These are phyloP conservation scores for Colletotrichum noveboracense DNA, from an alignment of 2,329 filamentous ascomycete species.

Conservation along the genomic window DNA sequence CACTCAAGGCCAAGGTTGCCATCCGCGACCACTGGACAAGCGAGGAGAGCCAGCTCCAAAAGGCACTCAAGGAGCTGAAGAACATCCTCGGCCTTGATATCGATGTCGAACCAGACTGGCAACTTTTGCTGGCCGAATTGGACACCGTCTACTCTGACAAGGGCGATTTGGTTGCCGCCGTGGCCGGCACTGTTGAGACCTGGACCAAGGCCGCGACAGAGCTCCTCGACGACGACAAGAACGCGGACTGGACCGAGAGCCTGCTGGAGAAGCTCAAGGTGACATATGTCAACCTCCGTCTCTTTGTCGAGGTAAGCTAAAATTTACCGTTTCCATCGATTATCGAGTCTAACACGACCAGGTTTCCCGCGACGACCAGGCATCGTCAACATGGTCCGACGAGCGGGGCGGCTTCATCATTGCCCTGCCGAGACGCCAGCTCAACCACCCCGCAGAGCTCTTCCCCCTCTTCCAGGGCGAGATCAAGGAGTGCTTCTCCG, in stretches of 20 bases:
- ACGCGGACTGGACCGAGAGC: slow-evolving; percentile 46
- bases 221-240: slow-evolving; percentile 44
- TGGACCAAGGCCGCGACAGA: slow-evolving; percentile 44
- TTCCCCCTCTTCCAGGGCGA: slow-evolving; percentile 38
- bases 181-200: slow-evolving; percentile 40
- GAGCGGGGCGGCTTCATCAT: slow-evolving; percentile 43
- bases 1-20: slow-evolving; percentile 45
- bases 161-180: slow-evolving; percentile 37
- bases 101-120: slow-evolving; percentile 47
- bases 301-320: slow-evolving; percentile 41
- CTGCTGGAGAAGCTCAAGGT: slow-evolving; percentile 41
- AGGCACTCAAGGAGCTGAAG: slow-evolving; percentile 33
- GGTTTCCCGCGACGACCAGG: slow-evolving; percentile 28
- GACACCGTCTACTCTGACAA: slow-evolving; percentile 45
- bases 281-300: slow-evolving; percentile 28
- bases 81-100: slow-evolving; percentile 44
- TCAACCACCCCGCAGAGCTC: slow-evolving; percentile 37
- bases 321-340: too few relatives aligned
- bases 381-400: slow-evolving; percentile 41
- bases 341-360: too few relatives aligned
- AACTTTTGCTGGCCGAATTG: slow-evolving; percentile 42
- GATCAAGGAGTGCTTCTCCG: slow-evolving; percentile 40
- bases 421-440: slow-evolving; percentile 36
- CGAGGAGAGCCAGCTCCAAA: slow-evolving; percentile 35
- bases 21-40: slow-evolving; percentile 50